Evolutionary conservation across 1,284 basidiomycete species (phyloP).

Genomic region (Golubevia pallescens): DNA sequence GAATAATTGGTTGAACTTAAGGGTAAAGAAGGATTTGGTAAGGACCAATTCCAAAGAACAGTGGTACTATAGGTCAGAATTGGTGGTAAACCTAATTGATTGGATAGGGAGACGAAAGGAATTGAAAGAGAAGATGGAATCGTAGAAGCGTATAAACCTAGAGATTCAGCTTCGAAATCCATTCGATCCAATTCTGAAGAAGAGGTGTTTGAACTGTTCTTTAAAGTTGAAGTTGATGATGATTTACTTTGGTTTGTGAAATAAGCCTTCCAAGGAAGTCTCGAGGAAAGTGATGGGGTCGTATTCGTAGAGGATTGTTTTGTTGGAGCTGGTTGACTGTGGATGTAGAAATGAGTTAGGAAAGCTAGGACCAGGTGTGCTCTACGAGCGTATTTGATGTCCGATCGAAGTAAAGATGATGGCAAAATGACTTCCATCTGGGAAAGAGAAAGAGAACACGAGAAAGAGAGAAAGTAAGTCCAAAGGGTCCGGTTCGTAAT

Average conservation of each 20-base stretch:
- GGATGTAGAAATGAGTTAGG: conserved; percentile 57
- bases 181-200: not conserved
- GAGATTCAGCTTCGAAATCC: not conserved
- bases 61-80: conserved; percentile 57
- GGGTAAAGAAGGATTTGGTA: not conserved
- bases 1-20: conserved; percentile 26
- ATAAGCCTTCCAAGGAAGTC: not conserved
- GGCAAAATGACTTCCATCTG: conserved; percentile 40
- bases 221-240: not conserved
- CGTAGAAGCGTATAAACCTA: conserved; percentile 9
- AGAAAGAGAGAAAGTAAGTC: not conserved
- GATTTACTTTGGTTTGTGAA: not conserved
- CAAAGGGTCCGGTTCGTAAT: not conserved
- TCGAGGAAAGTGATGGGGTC: not conserved
- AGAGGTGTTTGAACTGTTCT: not conserved
- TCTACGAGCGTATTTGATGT: conserved; percentile 44
- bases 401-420: conserved; percentile 25
- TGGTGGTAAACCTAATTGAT: conserved; percentile 51
- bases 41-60: conserved; percentile 56
- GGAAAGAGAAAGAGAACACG: not conserved
- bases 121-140: conserved; percentile 47
- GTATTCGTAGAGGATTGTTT: not conserved
- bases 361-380: conserved; percentile 54
- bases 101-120: conserved; percentile 30
- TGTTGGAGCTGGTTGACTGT: conserved; percentile 31